Percentiles rank a stretch among this genome's conserved stretches.
phyloP scores from a whole-genome alignment of 257 asterid genomes.

The Ilex aquifolium region DNA sequence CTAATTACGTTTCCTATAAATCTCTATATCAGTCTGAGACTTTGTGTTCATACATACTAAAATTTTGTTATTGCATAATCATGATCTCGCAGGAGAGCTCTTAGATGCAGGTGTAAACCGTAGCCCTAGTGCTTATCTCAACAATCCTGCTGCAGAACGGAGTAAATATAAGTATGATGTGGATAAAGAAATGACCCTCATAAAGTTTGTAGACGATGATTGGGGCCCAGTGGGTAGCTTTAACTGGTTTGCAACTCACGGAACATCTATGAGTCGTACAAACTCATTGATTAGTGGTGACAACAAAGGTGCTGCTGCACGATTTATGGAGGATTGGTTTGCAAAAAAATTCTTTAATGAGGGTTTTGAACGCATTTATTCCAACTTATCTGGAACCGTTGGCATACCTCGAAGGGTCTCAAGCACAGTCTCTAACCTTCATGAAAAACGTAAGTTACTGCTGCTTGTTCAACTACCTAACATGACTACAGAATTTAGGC shows the following conservation, averaged over 20 bases:
- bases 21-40: too few relatives aligned
- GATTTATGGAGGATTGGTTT: constrained; percentile 99
- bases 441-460: constrained; percentile 53
- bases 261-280: constrained; percentile 98
- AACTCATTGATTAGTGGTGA: constrained; percentile 95
- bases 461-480: constrained; percentile 7
- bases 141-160: constrained; percentile 86
- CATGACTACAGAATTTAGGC: too few relatives aligned
- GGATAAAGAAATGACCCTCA: constrained; percentile 89
- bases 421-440: constrained; percentile 54
- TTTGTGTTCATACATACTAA: too few relatives aligned
- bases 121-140: constrained; percentile 96
- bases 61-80: not conserved
- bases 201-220: constrained; percentile 82
- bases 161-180: constrained; percentile 74
- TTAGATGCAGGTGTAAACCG: constrained; percentile 89
- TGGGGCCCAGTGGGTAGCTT: constrained; percentile 99
- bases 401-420: constrained; percentile 73
- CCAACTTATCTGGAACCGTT: constrained; percentile 15
- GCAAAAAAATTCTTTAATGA: constrained; percentile 23
- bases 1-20: too few relatives aligned
- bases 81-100: constrained; percentile 66
- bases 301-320: constrained; percentile 98
- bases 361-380: constrained; percentile 24
- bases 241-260: constrained; percentile 99